Base-by-base conservation (phyloP, 2,329 filamentous ascomycete species). In the Periconia sp. region DNA sequence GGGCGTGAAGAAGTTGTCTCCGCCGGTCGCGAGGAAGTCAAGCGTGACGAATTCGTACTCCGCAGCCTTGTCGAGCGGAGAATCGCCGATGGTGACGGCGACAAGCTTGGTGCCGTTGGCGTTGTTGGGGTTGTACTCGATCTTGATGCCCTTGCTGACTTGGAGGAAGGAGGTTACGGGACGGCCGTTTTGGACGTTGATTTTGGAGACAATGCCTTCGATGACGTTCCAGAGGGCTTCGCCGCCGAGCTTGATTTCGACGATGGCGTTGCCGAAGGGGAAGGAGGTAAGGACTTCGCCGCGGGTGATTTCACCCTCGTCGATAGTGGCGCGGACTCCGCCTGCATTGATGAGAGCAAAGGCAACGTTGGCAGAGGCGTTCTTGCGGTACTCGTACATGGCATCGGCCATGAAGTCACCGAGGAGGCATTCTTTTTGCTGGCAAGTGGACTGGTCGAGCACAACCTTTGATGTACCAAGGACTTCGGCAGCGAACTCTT, bases 291-390 rank as follows among this genome's bases (percentile, higher is more conserved):
- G 74, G 6, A 88, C 81, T 55, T 86, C 80, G 49, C 85, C 85
- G 35, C 84, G 82, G 3, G 85, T 88, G 63, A 88, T 81, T 49
- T 81, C 70, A 10, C 85, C 86, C 17, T 73, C 67, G 41, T 85
- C 83, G 48, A 88, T 88, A 35, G 81, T 83, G 2, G 85, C 83
- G 18, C 85, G 84, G 49, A 88, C 80, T 27, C 85, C 85, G 14
- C 85, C 85, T 1, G 82, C 81, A 68, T 88, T 88, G 71, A 85
- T 82, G 45, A 89, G 69, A 1, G 84, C 83, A 53, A 87, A 85
- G 62, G 79, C 77, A 27, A 81, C 77, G 49, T 78, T 77, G 2
- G 60, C 52, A n/a, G 65, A 64, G 53, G 73, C 72, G 64, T 83
- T 81, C 45, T 77, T 72, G 50, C 83, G 81, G 73, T 86, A 88